Evolutionary conservation across 768 basidiomycete species (phyloP).

Genomic region (Calocybe indica): DNA sequence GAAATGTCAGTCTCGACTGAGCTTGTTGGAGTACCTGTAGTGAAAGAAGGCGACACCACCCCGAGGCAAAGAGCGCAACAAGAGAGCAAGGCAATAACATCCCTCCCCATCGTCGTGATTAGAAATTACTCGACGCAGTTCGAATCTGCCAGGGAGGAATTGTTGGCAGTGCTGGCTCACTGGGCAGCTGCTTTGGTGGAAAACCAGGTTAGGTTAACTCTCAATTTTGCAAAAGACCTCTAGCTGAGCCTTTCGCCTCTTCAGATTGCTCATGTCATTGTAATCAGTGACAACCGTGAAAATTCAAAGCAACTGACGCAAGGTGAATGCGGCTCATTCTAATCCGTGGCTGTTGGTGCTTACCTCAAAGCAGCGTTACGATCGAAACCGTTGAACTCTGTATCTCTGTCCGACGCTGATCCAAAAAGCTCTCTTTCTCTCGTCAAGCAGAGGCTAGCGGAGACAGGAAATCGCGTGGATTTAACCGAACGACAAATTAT

Average conservation of each 20-base stretch:
- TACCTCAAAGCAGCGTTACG: slow-evolving; percentile 54
- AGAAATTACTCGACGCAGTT: slow-evolving; percentile 66
- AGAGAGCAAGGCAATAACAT: slow-evolving; percentile 46
- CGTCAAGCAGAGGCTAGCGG: slow-evolving; percentile 71
- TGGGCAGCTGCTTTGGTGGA: slow-evolving; percentile 86
- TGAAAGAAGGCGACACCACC: slow-evolving; percentile 9
- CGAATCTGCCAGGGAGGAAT: slow-evolving; percentile 55
- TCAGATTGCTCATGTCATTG: slow-evolving; percentile 87
- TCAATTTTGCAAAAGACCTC: neutral
- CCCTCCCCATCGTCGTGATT: slow-evolving; percentile 84
- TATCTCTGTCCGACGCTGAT: slow-evolving; percentile 85
- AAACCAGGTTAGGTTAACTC: slow-evolving; percentile 47
- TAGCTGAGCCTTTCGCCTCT: slow-evolving; percentile 1
- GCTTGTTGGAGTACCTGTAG: slow-evolving; percentile 9
- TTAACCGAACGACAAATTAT: slow-evolving; percentile 51
- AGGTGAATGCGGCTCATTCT: slow-evolving; percentile 33
- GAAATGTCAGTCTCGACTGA: slow-evolving; percentile 1
- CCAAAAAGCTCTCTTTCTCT: slow-evolving; percentile 71
- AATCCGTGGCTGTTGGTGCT: neutral
- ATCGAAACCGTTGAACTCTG: slow-evolving; percentile 72
- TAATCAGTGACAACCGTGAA: slow-evolving; percentile 86
- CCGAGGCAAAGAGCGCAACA: slow-evolving; percentile 29
- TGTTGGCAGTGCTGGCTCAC: slow-evolving; percentile 68
- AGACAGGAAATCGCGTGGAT: slow-evolving; percentile 44
- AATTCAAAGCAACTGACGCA: slow-evolving; percentile 80